phyloP scores from a whole-genome alignment of 2,329 filamentous ascomycete genomes.

The Drechslerella stenobrocha region DNA sequence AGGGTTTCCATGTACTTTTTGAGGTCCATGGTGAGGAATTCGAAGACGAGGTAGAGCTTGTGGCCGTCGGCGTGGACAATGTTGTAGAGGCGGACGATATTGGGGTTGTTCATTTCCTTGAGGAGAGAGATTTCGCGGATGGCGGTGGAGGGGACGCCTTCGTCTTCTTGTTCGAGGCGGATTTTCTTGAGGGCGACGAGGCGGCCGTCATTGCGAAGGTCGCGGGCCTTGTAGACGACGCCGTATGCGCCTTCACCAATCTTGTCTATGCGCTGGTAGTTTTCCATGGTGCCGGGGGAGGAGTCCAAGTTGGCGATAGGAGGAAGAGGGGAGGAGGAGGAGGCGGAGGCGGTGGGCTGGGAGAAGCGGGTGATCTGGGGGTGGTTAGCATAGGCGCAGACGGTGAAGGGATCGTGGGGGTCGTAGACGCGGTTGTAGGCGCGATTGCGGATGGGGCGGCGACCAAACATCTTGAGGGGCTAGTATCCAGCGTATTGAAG shows the following conservation, averaged over 20 bases:
- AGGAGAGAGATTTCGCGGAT: slow-evolving; percentile 92
- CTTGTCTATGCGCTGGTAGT: slow-evolving; percentile 96
- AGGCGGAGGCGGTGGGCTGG: slow-evolving; percentile 15
- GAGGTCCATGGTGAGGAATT: slow-evolving; percentile 86
- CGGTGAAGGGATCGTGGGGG: neutral
- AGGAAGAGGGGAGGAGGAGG: slow-evolving; percentile 10
- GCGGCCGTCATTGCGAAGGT: slow-evolving; percentile 76
- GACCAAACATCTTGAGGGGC: slow-evolving; percentile 19
- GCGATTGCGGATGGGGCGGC: neutral
- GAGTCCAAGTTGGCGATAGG: neutral
- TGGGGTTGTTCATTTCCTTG: slow-evolving; percentile 91
- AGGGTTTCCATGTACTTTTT: slow-evolving; percentile 97
- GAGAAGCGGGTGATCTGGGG: neutral
- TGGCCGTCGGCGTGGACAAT: slow-evolving; percentile 93
- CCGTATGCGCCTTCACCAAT: slow-evolving; percentile 97
- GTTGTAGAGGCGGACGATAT: slow-evolving; percentile 84
- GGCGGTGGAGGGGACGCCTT: slow-evolving; percentile 87
- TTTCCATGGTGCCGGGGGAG: slow-evolving; percentile 68
- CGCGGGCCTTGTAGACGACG: slow-evolving; percentile 91
- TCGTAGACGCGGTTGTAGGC: neutral
- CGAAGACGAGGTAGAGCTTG: slow-evolving; percentile 90
- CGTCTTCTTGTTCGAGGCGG: slow-evolving; percentile 89
- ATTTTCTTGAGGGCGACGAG: slow-evolving; percentile 96
- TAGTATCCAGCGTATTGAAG: too few relatives aligned
- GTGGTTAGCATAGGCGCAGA: neutral